These are phyloP conservation scores for Scedosporium dehoogii DNA, from an alignment of 2,329 filamentous ascomycete species.

Conservation along the genomic window DNA sequence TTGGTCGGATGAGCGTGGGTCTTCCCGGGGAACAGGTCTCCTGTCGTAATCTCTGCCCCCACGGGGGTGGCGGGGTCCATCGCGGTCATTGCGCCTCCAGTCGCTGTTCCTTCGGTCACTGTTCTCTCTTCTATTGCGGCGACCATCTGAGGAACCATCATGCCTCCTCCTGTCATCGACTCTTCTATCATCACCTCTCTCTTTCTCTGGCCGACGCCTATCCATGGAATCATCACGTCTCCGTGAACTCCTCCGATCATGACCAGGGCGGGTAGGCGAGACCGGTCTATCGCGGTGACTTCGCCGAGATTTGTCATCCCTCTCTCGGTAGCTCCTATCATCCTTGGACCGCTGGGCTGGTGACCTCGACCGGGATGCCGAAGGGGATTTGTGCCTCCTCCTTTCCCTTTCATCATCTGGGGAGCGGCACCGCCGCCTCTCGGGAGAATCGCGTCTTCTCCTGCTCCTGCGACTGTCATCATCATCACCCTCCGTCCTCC, in stretches of 20 bases:
- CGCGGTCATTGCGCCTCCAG: not conserved
- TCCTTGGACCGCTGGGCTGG: not conserved
- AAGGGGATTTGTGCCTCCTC: not conserved
- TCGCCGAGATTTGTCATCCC: not conserved
- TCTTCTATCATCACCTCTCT: not conserved
- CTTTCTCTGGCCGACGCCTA: not conserved
- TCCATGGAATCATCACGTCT: not conserved
- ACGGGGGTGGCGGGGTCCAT: not conserved
- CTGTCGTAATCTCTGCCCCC: not conserved
- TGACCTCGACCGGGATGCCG: not conserved
- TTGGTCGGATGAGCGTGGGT: slow-evolving; percentile 26
- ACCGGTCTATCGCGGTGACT: not conserved
- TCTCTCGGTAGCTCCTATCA: not conserved
- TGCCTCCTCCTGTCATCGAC: not conserved
- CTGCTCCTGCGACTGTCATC: not conserved
- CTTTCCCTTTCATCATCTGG: not conserved
- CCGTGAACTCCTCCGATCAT: not conserved
- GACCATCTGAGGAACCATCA: not conserved
- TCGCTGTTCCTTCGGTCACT: not conserved
- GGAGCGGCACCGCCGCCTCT: not conserved
- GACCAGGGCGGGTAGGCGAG: not conserved
- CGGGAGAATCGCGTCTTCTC: not conserved
- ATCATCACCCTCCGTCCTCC: slow-evolving; percentile 3
- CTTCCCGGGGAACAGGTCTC: slow-evolving; percentile 8
- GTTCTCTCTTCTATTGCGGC: not conserved